Conservation (phyloP, 306 rosid genomes). For the Dryas drummondii region DNA sequence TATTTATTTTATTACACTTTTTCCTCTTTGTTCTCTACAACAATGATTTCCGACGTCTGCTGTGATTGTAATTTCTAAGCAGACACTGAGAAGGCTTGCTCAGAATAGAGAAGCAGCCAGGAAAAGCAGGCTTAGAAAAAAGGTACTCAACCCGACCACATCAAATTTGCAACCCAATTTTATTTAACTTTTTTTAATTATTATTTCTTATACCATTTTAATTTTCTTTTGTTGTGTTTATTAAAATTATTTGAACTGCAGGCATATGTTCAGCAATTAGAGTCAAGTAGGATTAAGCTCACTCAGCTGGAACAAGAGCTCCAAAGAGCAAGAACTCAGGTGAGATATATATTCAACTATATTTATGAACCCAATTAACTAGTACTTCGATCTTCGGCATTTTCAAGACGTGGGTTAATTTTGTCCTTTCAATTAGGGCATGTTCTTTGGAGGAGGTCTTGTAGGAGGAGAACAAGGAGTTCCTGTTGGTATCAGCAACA, state of each 20-base stretch:
- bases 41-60: neutral
- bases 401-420: conserved; percentile 12
- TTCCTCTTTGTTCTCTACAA: neutral
- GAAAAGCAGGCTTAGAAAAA: conserved; percentile 97
- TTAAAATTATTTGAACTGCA: conserved; percentile 12
- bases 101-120: conserved; percentile 99
- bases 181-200: neutral
- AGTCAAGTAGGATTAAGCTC: conserved; percentile 90
- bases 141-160: conserved; percentile 42
- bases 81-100: conserved; percentile 95
- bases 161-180: neutral
- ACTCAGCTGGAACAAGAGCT: conserved; percentile 93
- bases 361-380: no score
- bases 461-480: conserved; percentile 79
- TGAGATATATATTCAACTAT: conserved; percentile 17
- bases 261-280: conserved; percentile 98
- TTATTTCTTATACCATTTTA: neutral
- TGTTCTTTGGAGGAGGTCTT: conserved; percentile 60
- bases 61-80: conserved; percentile 18
- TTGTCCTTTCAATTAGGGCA: conserved; percentile 47
- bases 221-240: neutral
- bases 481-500: conserved; percentile 53
- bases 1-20: neutral
- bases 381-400: neutral
- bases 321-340: conserved; percentile 82